Evolutionary conservation across 257 asterid genomes (phyloP), one percentile per base, ranked within the genome.

Genomic region (Salvia rosmarinus): DNA sequence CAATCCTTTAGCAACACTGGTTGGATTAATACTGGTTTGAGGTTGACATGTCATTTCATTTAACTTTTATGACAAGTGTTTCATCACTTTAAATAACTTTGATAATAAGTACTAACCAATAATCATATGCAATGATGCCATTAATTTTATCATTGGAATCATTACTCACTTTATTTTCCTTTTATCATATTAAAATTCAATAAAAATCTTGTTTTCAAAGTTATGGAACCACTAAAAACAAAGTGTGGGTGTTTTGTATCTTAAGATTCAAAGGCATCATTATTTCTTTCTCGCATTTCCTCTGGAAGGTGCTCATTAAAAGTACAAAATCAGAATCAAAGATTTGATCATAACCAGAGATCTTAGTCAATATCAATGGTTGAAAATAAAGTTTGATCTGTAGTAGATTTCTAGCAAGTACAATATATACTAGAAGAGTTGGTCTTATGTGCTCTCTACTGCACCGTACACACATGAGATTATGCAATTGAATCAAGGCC

Each of bases 171-270:
- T 78, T 78, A 63, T 68, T 75, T 76, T 32, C 56, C 50, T 75
- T 69, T 72, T 39, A 23, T 69, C 64, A 67, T 32, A 34, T 49
- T 56, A 13, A 46, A 65, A 25, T 20, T 47, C 9, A 12, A 42
- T 58, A 62, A 70, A 39, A 56, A 60, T 74, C 88, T 83, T 86
- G 79, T 34, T 78, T 83, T 82, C 66, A 54, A 86, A 83, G 91
- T 68, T 80, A 79, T 39, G 77, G 75, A 78, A 63, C 65, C 87
- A 78, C 78, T 60, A 68, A 35, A 25, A 71, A 44, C 67, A 16
- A 68, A 71, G 65, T 54, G 77, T 65, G 51, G 62, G 57, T 58
- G 64, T 67, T 81, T 81, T 71, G 54, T 68, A 73, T 4, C 73
- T 61, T 49, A 75, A 73, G 79, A 73, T 77, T 77, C 73, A 71